Evolutionary conservation across 768 basidiomycete genomes (phyloP).

Genomic region (Collybiopsis luxurians): DNA sequence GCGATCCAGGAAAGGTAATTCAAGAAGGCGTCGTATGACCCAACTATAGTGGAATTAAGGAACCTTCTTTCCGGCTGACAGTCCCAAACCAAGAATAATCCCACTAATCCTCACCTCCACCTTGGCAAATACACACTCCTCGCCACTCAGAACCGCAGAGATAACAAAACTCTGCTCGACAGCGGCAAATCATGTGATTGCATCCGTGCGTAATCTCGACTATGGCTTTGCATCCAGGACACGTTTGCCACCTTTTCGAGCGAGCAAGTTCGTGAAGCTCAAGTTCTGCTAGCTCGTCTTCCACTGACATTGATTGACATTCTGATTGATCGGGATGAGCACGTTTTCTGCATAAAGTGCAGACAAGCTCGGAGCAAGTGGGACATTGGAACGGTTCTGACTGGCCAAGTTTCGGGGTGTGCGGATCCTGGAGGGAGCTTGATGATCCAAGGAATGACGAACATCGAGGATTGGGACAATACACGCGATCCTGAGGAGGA

Average conservation of each 20-base stretch:
- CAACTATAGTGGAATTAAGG: too few relatives aligned
- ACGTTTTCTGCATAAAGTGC: neutral
- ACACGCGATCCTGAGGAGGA: constrained; percentile 24
- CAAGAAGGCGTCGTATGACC: too few relatives aligned
- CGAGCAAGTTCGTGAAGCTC: constrained; percentile 22
- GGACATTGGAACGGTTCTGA: neutral
- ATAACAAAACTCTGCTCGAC: constrained; percentile 25
- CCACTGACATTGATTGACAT: neutral
- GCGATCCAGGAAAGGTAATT: too few relatives aligned
- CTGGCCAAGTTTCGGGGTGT: neutral
- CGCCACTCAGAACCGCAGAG: constrained; percentile 23
- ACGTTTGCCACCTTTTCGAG: constrained; percentile 30
- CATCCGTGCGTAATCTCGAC: constrained; percentile 34
- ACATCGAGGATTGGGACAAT: constrained; percentile 33
- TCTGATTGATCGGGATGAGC: neutral
- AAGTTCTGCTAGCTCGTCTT: neutral
- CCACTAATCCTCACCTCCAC: neutral
- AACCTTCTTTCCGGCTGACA: neutral
- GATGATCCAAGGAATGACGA: constrained; percentile 29
- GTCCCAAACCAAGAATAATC: neutral
- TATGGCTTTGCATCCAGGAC: constrained; percentile 32
- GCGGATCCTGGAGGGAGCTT: neutral
- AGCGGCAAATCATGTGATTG: constrained; percentile 35
- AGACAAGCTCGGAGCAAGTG: neutral
- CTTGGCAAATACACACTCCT: neutral